Conservation (phyloP, 2,329 filamentous ascomycete genomes). For the Talaromyces funiculosus region DNA sequence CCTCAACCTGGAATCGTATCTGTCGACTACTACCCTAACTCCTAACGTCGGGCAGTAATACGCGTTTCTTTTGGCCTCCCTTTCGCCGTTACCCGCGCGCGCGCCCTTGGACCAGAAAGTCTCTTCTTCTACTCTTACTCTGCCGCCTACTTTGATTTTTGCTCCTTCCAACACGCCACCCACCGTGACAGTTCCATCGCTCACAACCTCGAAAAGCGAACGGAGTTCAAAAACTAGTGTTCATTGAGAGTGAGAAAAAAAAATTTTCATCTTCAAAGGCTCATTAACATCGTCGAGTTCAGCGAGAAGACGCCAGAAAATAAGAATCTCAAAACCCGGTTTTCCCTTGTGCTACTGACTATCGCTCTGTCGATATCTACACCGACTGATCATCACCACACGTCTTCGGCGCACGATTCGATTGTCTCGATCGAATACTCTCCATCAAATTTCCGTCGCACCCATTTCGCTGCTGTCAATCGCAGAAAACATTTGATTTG, state of each 20-base stretch:
- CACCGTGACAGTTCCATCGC: neutral
- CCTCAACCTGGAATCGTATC: neutral
- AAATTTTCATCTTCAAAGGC: neutral
- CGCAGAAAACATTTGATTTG: neutral
- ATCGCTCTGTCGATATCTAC: neutral
- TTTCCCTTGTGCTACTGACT: neutral
- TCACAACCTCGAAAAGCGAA: neutral
- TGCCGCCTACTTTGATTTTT: neutral
- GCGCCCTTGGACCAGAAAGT: neutral
- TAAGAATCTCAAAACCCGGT: neutral
- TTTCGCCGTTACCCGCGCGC: constrained; percentile 1
- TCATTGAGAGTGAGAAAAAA: neutral
- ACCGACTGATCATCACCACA: neutral
- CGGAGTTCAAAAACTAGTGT: neutral
- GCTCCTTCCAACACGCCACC: neutral
- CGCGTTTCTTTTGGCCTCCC: neutral
- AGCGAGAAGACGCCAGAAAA: neutral
- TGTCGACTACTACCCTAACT: neutral
- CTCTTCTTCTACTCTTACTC: neutral
- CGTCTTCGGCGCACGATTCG: neutral
- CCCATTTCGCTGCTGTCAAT: neutral
- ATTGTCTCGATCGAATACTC: neutral
- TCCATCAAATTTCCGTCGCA: neutral
- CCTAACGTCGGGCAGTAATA: neutral
- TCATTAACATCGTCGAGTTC: neutral